Evolutionary conservation across 306 rosid species (phyloP).

Genomic region (Senna siamea): DNA sequence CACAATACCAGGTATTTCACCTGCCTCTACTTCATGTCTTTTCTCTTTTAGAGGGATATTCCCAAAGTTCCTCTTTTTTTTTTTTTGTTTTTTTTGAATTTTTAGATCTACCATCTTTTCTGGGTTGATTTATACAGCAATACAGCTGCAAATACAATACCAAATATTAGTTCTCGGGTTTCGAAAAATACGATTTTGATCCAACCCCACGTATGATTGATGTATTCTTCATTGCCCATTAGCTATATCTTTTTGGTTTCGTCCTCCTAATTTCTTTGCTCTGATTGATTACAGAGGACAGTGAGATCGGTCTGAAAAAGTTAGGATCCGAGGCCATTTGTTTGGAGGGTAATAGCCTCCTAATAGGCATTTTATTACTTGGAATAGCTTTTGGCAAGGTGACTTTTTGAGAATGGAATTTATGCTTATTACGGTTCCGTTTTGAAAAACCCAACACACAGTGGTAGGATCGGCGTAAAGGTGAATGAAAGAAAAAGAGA

Average conservation of each 20-base stretch:
- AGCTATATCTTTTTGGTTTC: conserved; percentile 16
- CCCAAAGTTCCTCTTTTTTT: neutral
- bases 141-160: neutral
- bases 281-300: conserved; percentile 37
- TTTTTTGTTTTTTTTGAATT: neutral
- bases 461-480: conserved; percentile 38
- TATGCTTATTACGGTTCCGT: conserved; percentile 39
- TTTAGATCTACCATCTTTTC: conserved; percentile 39
- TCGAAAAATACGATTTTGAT: conserved; percentile 32
- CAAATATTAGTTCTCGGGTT: conserved; percentile 29
- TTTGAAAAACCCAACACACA: conserved; percentile 27
- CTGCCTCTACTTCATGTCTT: too few species aligned
- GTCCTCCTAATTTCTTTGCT: conserved; percentile 2
- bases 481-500: conserved; percentile 39
- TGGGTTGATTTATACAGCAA: conserved; percentile 13
- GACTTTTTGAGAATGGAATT: conserved; percentile 47
- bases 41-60: conserved; percentile 10
- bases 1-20: conserved; percentile 40
- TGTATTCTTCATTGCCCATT: conserved; percentile 30
- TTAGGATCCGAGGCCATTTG: conserved; percentile 71
- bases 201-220: conserved; percentile 16
- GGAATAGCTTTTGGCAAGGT: conserved; percentile 34
- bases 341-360: conserved; percentile 32
- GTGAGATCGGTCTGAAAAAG: conserved; percentile 50
- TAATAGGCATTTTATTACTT: neutral